Conservation (phyloP, 352 stramenopile genomes). For the Aphanomyces cochlioides region DNA sequence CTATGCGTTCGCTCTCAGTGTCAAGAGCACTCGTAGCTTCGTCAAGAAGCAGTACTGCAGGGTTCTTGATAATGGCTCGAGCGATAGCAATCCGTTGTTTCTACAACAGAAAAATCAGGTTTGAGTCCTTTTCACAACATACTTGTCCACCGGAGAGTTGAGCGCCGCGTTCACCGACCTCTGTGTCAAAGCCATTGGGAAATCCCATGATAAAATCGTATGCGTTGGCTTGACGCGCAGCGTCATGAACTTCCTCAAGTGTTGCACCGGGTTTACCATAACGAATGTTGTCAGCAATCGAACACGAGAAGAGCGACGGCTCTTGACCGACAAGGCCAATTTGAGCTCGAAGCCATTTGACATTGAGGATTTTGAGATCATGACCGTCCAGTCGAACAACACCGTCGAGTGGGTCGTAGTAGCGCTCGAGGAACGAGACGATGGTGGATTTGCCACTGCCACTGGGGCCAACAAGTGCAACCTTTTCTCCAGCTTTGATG, state of each 20-base stretch:
- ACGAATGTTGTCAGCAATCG: slow-evolving; percentile 46
- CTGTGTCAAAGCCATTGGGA: slow-evolving; percentile 78
- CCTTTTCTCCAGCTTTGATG: slow-evolving; percentile 39
- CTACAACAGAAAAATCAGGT: slow-evolving; percentile 31
- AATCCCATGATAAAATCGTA: slow-evolving; percentile 86
- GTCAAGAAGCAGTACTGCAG: slow-evolving; percentile 81
- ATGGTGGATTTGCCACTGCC: slow-evolving; percentile 44
- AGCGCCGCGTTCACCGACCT: slow-evolving; percentile 82
- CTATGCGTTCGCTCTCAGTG: slow-evolving; percentile 64
- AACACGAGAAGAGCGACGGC: slow-evolving; percentile 54
- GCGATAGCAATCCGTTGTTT: slow-evolving; percentile 93
- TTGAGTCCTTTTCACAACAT: slow-evolving; percentile 29
- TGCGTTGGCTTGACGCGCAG: slow-evolving; percentile 81
- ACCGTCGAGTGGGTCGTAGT: slow-evolving; percentile 42
- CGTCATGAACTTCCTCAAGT: slow-evolving; percentile 67
- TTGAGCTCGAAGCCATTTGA: slow-evolving; percentile 39
- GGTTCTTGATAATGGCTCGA: slow-evolving; percentile 83
- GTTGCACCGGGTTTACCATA: slow-evolving; percentile 59
- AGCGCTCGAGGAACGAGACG: slow-evolving; percentile 41
- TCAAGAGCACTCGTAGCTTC: slow-evolving; percentile 82
- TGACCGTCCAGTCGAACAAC: slow-evolving; percentile 38
- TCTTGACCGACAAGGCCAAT: slow-evolving; percentile 54
- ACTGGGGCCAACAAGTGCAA: slow-evolving; percentile 42
- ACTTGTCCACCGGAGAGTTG: slow-evolving; percentile 85
- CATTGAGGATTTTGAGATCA: slow-evolving; percentile 39